Conservation (phyloP, 805 yeast species). For the Kluyveromyces nonfermentans region DNA sequence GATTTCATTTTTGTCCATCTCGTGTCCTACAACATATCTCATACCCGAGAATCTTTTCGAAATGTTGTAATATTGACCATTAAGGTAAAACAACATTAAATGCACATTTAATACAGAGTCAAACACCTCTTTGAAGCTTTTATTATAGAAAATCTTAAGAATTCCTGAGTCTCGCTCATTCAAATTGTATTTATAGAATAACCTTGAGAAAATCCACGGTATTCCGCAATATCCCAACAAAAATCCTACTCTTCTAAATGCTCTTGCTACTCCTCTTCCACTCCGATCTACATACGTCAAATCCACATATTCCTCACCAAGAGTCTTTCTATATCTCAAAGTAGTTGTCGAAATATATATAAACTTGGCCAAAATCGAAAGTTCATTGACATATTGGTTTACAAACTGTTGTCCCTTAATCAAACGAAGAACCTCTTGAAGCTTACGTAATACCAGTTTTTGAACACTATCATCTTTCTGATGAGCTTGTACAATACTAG, state of each 20-base stretch:
- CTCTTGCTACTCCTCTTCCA: slow-evolving; percentile 42
- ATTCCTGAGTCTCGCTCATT: slow-evolving; percentile 2
- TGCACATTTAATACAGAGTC: slow-evolving; percentile 58
- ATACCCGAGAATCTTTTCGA: slow-evolving; percentile 72
- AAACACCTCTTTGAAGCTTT: slow-evolving; percentile 32
- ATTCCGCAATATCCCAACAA: slow-evolving; percentile 49
- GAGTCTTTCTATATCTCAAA: slow-evolving; percentile 61
- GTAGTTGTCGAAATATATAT: slow-evolving; percentile 72
- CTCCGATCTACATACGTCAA: slow-evolving; percentile 49
- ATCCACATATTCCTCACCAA: slow-evolving; percentile 94
- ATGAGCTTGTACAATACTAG: slow-evolving; percentile 82
- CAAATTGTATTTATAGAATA: slow-evolving; percentile 11
- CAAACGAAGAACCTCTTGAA: slow-evolving; percentile 46
- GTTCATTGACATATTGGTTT: slow-evolving; percentile 52
- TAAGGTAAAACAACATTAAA: slow-evolving; percentile 71
- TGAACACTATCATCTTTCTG: slow-evolving; percentile 81
- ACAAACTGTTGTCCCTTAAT: slow-evolving; percentile 55
- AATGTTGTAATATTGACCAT: slow-evolving; percentile 71
- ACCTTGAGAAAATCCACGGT: slow-evolving; percentile 43
- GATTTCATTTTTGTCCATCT: slow-evolving; percentile 31
- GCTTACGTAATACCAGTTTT: slow-evolving; percentile 40
- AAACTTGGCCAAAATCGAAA: slow-evolving; percentile 47
- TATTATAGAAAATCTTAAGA: slow-evolving; percentile 5
- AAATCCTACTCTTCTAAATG: slow-evolving; percentile 44
- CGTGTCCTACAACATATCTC: slow-evolving; percentile 68